Evolutionary conservation across 371 early-diverging fungal genomes (phyloP).

Genomic region (Syncephalis fuscata): DNA sequence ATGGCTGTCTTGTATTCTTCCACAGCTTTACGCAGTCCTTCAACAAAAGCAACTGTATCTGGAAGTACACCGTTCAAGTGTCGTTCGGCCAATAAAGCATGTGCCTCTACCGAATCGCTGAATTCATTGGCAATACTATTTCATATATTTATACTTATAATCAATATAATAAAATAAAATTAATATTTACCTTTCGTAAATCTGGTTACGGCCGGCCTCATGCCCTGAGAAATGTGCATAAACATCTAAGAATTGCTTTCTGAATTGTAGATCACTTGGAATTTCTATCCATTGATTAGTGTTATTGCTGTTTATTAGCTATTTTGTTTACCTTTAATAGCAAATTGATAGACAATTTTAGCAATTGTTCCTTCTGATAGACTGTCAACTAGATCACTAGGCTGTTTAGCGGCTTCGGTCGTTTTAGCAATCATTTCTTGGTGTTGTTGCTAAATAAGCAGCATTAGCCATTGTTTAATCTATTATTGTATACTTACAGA

Average conservation of each 20-base stretch:
- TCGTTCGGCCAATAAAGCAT: conserved; percentile 37
- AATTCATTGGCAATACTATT: conserved; percentile 46
- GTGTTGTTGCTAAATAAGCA: conserved; percentile 24
- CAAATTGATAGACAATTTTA: conserved; percentile 62
- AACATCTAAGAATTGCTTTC: conserved; percentile 50
- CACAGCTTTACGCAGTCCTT: conserved; percentile 30
- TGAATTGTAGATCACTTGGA: conserved; percentile 53
- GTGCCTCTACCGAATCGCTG: conserved; percentile 27
- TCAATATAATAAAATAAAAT: background rate
- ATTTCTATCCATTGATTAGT: conserved; percentile 22
- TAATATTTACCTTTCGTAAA: conserved; percentile 14
- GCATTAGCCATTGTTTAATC: conserved; percentile 15
- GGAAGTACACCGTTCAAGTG: conserved; percentile 16
- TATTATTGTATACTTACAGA: conserved; percentile 37
- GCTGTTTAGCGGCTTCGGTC: too few species aligned
- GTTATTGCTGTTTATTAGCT: background rate
- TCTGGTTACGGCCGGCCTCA: conserved; percentile 21
- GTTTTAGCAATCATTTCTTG: conserved; percentile 18
- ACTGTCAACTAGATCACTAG: conserved; percentile 19
- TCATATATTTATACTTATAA: conserved; percentile 11
- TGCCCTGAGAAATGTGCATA: conserved; percentile 40
- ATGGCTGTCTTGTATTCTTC: conserved; percentile 23
- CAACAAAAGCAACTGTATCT: conserved; percentile 32
- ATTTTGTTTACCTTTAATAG: conserved; percentile 34
- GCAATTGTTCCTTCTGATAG: conserved; percentile 71